Base-by-base conservation (phyloP, 768 basidiomycete genomes). In the Leccinum obscurum region DNA sequence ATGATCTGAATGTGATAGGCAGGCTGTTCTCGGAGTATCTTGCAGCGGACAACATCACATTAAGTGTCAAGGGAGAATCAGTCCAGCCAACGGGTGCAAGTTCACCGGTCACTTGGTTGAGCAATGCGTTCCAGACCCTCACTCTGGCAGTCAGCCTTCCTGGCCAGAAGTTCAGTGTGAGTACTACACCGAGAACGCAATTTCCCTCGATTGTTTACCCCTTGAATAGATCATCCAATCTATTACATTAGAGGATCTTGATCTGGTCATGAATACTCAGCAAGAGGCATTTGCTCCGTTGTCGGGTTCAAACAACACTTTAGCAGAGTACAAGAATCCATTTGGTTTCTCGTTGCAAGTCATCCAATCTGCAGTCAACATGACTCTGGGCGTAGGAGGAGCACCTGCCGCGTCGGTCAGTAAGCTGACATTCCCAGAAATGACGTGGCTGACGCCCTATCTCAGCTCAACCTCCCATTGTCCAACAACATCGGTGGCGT, bases 291-390 rank as follows among this genome's bases (percentile, higher is more conserved):
- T 83, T 64, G 81, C 82, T 1, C 87, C 88, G 0, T 75, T 81
- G n/a, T 75, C 87, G 0, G 81, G 83, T 62, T 89, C 86, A 4
- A 72, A 80, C 44, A 72, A 77, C 54, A 85, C 85, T 0, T 56
- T 85, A 3, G 86, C 84, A 15, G 74, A 78, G 62, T 88, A 87
- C 70, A 83, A 82, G 71, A 91, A 90, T 72, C 89, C 89, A 1
- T 90, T 90, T 68, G 89, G 89, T 4, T 91, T 91, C 74, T 83
- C 85, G 11, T 69, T 90, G 56, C 87, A 89, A 66, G 85, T 88
- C 24, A 70, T 85, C 11, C 77, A 82, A 62, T 76, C 84, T 2
- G 78, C 80, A 1, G 78, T 89, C 66, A 79, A 80, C 24, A 81
- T 90, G 62, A 77, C 77, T 52, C 71, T 91, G 51, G 76, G 73